Base-by-base conservation (phyloP, 2,329 filamentous ascomycete genomes). In the Clarireedia paspali region DNA sequence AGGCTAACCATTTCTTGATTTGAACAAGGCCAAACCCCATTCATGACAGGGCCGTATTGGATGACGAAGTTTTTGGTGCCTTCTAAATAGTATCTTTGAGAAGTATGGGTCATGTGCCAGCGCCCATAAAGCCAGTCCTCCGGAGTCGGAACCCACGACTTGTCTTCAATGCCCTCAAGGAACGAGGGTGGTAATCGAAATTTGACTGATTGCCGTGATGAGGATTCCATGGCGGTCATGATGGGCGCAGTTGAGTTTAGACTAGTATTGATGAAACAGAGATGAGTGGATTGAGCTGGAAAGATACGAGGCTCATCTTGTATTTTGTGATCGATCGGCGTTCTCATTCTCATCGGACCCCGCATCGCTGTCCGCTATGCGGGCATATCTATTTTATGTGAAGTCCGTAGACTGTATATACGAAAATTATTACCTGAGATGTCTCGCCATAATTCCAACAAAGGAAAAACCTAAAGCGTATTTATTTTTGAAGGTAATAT, bases 81-180 rank as follows among this genome's bases (percentile, higher is more conserved):
- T 26, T 53, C 50, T 27, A 39, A 47, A 34, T 53, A 53, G 34
- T 53, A 53, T 39, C 47, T 26, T n/a, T 53, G 50, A 34, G 50
- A 53, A 6, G 50, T 47, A 38, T 53, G 42, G 9, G 42, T 47
- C 50, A 53, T 47, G 17, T 47, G 9, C 50, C 50, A 53, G 10
- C 17, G 5, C 14, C 50, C 50, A 38, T 53, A 53, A 5, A 53
- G 42, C 50, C 50, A 53, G 3, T 47, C 47, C 6, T 53, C 30
- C 5, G 50, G 50, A 39, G 30, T 53, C 23, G 50, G 20, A 23
- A n/a, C 46, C 50, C 50, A 53, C 38, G 26, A 36, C 12, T 47
- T 20, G 42, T 53, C 27, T 47, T 53, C 17, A 12, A 30, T 2
- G 2, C 10, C 10, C 6, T 14, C 42, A 30, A 38, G 45, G 17